A percentile compares a stretch with the other conserved stretches of the same genome.
phyloP scores from a whole-genome alignment of 176 grass and related monocot species.

The Oryza glumipatula region DNA sequence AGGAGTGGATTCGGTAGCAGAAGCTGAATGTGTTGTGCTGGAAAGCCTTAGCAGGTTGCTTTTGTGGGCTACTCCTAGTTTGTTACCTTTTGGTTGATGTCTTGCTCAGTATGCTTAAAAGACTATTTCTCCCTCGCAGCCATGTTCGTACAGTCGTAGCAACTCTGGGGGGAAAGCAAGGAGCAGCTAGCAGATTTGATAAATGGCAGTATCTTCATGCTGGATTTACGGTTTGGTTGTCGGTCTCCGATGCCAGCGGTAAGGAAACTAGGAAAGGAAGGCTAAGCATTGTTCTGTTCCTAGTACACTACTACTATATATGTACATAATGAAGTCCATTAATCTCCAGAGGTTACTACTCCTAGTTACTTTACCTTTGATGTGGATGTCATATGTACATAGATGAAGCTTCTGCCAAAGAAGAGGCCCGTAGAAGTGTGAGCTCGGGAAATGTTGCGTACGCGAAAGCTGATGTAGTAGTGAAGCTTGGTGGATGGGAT shows the following conservation, averaged over 20 bases:
- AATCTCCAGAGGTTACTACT: background rate
- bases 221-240: conserved; percentile 88
- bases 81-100: background rate
- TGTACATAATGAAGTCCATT: background rate
- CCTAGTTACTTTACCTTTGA: background rate
- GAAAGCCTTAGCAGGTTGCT: conserved; percentile 92
- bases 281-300: conserved; percentile 13
- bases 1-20: conserved; percentile 76
- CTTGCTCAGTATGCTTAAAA: conserved; percentile 2
- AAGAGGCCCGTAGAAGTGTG: conserved; percentile 70
- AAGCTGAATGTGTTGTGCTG: conserved; percentile 76
- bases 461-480: conserved; percentile 80
- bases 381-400: background rate
- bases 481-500: conserved; percentile 91
- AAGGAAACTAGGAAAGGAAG: conserved; percentile 6
- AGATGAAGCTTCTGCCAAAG: conserved; percentile 89
- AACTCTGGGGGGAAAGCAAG: conserved; percentile 80
- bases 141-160: conserved; percentile 84
- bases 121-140: conserved; percentile 33
- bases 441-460: conserved; percentile 67
- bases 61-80: background rate
- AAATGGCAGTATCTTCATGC: conserved; percentile 82
- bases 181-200: conserved; percentile 84
- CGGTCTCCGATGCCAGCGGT: conserved; percentile 67
- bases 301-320: background rate